Percentiles rank a stretch among this genome's conserved stretches.
phyloP scores from a whole-genome alignment of 2,329 filamentous ascomycete genomes.

The Talaromyces sp. region DNA sequence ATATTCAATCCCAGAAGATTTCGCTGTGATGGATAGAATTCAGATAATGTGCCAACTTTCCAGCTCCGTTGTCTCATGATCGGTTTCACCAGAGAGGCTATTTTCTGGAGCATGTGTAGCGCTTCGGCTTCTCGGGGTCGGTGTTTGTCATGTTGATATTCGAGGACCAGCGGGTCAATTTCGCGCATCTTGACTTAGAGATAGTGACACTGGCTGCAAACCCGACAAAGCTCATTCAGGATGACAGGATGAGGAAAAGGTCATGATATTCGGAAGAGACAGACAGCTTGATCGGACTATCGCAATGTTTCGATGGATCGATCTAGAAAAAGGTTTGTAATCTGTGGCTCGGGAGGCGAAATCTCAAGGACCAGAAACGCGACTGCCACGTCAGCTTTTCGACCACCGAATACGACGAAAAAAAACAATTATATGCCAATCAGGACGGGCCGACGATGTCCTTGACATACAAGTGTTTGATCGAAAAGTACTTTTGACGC shows the following conservation, averaged over 20 bases:
- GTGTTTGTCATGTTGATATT: constrained; percentile 53
- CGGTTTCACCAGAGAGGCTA: constrained; percentile 86
- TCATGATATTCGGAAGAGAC: not conserved
- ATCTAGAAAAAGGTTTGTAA: constrained; percentile 20
- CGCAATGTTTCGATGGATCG: constrained; percentile 8
- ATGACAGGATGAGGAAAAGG: not conserved
- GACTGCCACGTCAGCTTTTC: not conserved
- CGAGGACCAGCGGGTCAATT: constrained; percentile 47
- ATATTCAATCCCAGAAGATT: constrained; percentile 79
- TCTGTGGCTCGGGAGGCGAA: constrained; percentile 12
- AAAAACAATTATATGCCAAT: too few species aligned
- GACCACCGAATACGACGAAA: not conserved
- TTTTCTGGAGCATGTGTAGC: constrained; percentile 64
- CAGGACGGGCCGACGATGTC: not conserved
- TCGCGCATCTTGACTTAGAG: constrained; percentile 37
- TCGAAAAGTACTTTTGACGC: not conserved
- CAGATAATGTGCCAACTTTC: constrained; percentile 72
- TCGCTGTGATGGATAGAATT: constrained; percentile 75
- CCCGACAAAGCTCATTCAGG: not conserved
- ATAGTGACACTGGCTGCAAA: not conserved
- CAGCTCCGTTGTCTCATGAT: constrained; percentile 86
- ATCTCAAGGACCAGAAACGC: not conserved
- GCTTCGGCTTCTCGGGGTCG: constrained; percentile 51
- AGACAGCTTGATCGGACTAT: not conserved
- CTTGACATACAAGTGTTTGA: too few species aligned